Evolutionary conservation across 768 basidiomycete genomes (phyloP), one percentile per base, ranked within the genome.

Genomic region (Dioszegia crocea): DNA sequence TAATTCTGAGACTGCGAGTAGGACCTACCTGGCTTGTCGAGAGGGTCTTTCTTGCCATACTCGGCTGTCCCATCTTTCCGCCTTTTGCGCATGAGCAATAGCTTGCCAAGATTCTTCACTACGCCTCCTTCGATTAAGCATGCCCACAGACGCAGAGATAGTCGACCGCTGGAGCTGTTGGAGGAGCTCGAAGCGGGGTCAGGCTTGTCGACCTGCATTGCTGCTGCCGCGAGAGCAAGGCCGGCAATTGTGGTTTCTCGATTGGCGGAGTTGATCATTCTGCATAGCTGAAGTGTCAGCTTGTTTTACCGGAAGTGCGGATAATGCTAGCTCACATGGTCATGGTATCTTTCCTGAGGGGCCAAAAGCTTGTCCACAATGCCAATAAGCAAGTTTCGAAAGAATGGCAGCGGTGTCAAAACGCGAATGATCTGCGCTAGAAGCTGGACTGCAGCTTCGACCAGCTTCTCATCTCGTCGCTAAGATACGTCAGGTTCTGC

Each of bases 11-110:
- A 23, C 6, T 6, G 31, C 2, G 14, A 39, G 17, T 14, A 1
- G 40, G n/a, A 54, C 75, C 45, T 44, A 73, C 75, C 75, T 17
- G 73, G 75, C 57, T 62, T 66, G 45, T 76, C 75, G 26, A 74
- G 43, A 0, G 75, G 75, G 61, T 76, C 73, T 12, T 56, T 58
- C 23, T 64, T 63, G 10, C 70, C 68, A 40, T 74, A 74, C 11
- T 62, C 64, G 1, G 62, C 59, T 43, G 56, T 53, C 17, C 71
- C 71, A 21, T 73, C 71, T 52, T 68, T 68, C 21, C 61, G 64
- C 38, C 71, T 64, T 31, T 68, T 48, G 46, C 75, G 49, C 71
- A 74, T 74, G 16, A 62, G 63, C 60, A 76, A 46, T 48, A 72
- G 53, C 64, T 76, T 76, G 9, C 68, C 70, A 27, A 76, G 36